These are phyloP conservation scores for Anthracocystis panici-leucophaei DNA, from an alignment of 1,284 basidiomycete species.

Conservation along the genomic window DNA sequence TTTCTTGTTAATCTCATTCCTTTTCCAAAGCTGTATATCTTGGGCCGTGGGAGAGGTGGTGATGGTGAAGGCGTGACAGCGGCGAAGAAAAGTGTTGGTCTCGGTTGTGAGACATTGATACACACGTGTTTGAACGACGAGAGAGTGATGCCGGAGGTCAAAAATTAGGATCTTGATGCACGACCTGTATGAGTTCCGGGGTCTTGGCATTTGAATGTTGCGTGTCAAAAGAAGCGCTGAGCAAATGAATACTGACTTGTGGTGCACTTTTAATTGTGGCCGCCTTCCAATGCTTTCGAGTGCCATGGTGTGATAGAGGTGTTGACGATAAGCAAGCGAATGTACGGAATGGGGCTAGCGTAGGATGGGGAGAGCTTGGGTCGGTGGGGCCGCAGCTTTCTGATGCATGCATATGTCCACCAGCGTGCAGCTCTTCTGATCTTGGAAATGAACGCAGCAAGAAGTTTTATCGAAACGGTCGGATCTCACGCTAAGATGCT, in stretches of 20 bases:
- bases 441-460: too few relatives aligned
- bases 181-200: constrained; percentile 4
- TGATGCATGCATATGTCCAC: too few relatives aligned
- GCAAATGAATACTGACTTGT: not conserved
- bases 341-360: too few relatives aligned
- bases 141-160: too few relatives aligned
- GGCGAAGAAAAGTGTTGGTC: constrained; percentile 9
- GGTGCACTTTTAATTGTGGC: not conserved
- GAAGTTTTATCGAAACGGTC: too few relatives aligned
- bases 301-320: too few relatives aligned
- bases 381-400: too few relatives aligned
- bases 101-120: not conserved
- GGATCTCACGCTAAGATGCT: too few relatives aligned
- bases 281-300: too few relatives aligned
- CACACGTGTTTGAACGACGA: constrained; percentile 1
- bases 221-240: not conserved
- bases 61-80: not conserved
- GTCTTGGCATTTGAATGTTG: constrained; percentile 9
- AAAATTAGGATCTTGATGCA: not conserved
- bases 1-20: constrained; percentile 9
- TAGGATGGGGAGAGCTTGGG: too few relatives aligned
- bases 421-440: too few relatives aligned
- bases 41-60: not conserved
- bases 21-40: not conserved
- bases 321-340: too few relatives aligned